These are phyloP conservation scores for Penicillium psychrosexuale DNA, from an alignment of 2,329 filamentous ascomycete genomes.

Conservation along the genomic window DNA sequence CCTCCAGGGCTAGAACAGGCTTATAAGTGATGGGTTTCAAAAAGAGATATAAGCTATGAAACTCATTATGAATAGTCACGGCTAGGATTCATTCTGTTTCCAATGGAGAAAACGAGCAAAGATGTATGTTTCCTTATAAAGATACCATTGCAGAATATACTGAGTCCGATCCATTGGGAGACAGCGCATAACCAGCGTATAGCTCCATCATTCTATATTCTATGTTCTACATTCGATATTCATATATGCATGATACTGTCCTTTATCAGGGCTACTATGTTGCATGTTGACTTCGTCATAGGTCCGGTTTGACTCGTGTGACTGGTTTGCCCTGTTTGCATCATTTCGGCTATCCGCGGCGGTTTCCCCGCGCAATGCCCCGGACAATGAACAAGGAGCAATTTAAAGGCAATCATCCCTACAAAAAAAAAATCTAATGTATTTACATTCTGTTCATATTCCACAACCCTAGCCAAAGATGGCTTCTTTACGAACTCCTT, in stretches of 20 bases:
- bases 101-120: background rate
- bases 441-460: background rate
- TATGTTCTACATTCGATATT: background rate
- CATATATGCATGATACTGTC: background rate
- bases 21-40: background rate
- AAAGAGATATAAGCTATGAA: background rate
- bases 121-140: background rate
- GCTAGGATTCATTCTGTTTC: too few relatives aligned
- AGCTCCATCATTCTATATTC: background rate
- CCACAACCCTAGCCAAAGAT: slow-evolving; percentile 7
- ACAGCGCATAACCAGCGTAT: background rate
- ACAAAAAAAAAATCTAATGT: background rate
- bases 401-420: slow-evolving; percentile 13
- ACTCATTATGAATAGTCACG: accelerated
- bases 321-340: slow-evolving; percentile 17
- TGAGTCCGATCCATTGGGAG: background rate
- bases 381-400: slow-evolving; percentile 13
- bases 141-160: background rate
- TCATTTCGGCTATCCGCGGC: slow-evolving; percentile 29
- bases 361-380: slow-evolving; percentile 24
- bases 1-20: too few relatives aligned
- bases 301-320: slow-evolving; percentile 4
- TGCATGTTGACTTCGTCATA: slow-evolving; percentile 7
- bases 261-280: too few relatives aligned
- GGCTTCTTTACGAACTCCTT: slow-evolving; percentile 15